Evolutionary conservation across 176 grass and related monocot genomes (phyloP).

Genomic region (Bromus sterilis): DNA sequence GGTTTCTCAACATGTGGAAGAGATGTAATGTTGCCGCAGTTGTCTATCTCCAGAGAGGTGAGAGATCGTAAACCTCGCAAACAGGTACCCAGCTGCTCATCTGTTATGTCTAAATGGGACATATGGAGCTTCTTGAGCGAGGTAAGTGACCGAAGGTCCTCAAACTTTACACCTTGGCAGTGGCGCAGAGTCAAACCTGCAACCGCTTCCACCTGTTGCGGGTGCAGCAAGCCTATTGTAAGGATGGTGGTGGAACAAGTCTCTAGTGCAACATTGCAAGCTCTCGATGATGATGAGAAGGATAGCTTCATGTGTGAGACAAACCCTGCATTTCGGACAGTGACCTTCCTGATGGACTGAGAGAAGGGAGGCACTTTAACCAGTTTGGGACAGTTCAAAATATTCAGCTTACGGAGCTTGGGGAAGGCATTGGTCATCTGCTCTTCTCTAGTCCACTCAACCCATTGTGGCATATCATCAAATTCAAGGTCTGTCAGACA

Average conservation of each 20-base stretch:
- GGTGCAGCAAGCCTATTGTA: constrained; percentile 33
- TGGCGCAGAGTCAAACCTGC: constrained; percentile 28
- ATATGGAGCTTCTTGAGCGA: constrained; percentile 39
- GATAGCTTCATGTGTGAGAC: constrained; percentile 28
- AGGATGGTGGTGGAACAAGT: constrained; percentile 16
- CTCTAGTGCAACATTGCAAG: constrained; percentile 20
- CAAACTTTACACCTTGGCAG: constrained; percentile 10
- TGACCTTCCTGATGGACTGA: not conserved
- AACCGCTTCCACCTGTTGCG: constrained; percentile 19
- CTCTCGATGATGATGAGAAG: constrained; percentile 3
- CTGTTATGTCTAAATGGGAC: constrained; percentile 22
- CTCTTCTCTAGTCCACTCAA: constrained; percentile 22
- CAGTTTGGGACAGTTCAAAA: constrained; percentile 33
- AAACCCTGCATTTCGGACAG: constrained; percentile 7
- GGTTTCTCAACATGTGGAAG: constrained; percentile 30
- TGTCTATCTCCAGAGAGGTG: constrained; percentile 20
- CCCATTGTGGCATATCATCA: constrained; percentile 39
- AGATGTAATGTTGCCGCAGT: constrained; percentile 32
- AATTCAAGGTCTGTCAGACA: constrained; percentile 41
- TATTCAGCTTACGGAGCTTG: constrained; percentile 26
- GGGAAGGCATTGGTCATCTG: not conserved
- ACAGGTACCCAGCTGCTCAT: constrained; percentile 18
- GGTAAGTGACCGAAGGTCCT: constrained; percentile 20
- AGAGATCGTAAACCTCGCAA: constrained; percentile 7
- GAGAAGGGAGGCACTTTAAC: constrained; percentile 28